Percentiles rank a stretch among this genome's conserved stretches.
phyloP scores from a whole-genome alignment of 345 rosid species.

The Gossypium anomalum region DNA sequence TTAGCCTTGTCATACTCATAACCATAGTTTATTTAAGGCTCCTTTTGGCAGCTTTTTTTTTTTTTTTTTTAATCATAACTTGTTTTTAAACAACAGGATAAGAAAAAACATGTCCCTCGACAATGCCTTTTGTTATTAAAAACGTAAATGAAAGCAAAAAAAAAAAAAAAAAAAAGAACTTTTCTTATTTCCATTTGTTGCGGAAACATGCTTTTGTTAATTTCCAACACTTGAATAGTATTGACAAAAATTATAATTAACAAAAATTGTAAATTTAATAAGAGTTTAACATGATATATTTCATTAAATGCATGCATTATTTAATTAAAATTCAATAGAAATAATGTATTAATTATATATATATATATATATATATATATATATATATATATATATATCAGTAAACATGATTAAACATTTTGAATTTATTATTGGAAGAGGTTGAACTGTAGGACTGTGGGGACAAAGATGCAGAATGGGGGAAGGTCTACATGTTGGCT shows the following conservation, averaged over 20 bases:
- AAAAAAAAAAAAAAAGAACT: neutral
- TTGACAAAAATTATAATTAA: neutral
- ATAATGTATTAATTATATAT: too few species aligned
- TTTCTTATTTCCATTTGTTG: neutral
- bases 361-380: too few species aligned
- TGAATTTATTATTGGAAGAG: neutral
- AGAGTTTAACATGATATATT: too few species aligned
- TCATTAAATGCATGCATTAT: too few species aligned
- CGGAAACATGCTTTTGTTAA: neutral
- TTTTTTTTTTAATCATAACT: neutral
- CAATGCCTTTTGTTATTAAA: neutral
- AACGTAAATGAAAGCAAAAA: neutral
- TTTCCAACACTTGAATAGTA: neutral
- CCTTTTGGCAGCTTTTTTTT: neutral
- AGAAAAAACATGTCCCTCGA: neutral
- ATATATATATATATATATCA: too few species aligned
- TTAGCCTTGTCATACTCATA: neutral
- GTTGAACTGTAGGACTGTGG: too few species aligned
- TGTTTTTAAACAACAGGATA: too few species aligned
- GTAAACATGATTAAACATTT: neutral
- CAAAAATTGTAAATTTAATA: too few species aligned
- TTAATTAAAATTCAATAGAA: too few species aligned
- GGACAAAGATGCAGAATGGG: neutral
- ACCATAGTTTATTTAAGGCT: neutral
- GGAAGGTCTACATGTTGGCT: slow-evolving; percentile 63